Percentiles rank a stretch among this genome's conserved stretches.
These are phyloP conservation scores for Marasmius tenuissimus DNA, from an alignment of 1,284 basidiomycete species.

Conservation along the genomic window DNA sequence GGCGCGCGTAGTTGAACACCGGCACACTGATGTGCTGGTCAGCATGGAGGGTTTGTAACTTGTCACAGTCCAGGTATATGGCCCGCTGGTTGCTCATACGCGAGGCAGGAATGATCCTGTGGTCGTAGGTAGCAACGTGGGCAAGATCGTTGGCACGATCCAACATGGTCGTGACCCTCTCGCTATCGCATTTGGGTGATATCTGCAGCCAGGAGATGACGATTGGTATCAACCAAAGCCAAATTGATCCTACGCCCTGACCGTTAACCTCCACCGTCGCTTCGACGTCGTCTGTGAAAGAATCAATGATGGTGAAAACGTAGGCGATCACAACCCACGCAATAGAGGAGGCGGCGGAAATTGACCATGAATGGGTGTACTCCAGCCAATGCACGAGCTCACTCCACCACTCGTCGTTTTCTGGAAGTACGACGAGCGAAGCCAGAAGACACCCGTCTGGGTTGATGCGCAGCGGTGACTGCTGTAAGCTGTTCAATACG, in stretches of 20 bases:
- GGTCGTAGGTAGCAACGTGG: conserved; percentile 21
- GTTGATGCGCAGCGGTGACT: conserved; percentile 28
- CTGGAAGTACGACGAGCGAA: conserved; percentile 28
- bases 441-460: conserved; percentile 22
- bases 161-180: conserved; percentile 29
- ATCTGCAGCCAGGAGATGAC: conserved; percentile 40
- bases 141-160: conserved; percentile 30
- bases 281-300: conserved; percentile 25
- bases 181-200: conserved; percentile 38
- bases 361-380: conserved; percentile 28
- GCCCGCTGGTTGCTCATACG: conserved; percentile 9
- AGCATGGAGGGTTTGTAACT: conserved; percentile 3
- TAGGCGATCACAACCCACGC: conserved; percentile 43
- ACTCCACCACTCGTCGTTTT: conserved; percentile 32
- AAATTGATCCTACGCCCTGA: conserved; percentile 35
- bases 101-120: conserved; percentile 10
- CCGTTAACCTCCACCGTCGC: conserved; percentile 28
- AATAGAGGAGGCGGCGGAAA: conserved; percentile 37
- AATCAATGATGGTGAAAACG: conserved; percentile 38
- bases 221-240: conserved; percentile 42
- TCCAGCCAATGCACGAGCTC: conserved; percentile 22
- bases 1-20: conserved; percentile 25
- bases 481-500: conserved; percentile 26
- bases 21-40: conserved; percentile 22
- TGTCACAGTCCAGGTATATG: conserved; percentile 15